Base-by-base conservation (phyloP, 2,329 filamentous ascomycete species). In the Daldinia sp. region DNA sequence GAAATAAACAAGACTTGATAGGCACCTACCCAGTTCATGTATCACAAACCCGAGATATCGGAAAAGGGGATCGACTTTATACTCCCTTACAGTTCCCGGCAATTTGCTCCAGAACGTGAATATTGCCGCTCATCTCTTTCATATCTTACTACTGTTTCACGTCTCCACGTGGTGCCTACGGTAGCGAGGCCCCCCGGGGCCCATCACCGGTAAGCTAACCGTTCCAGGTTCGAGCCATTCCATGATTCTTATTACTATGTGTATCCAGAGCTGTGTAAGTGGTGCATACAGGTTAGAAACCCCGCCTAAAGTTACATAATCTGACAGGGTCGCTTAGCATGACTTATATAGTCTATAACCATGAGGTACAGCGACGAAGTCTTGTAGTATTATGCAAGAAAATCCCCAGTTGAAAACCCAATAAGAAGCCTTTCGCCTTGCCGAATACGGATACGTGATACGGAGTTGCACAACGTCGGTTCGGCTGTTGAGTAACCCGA, bases 391-490 rank as follows among this genome's bases (percentile, higher is more conserved):
- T 62, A 13, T 33, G 3, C 23, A 12, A 30, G 26, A 10, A 12
- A n/a, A n/a, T 30, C 46, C 30, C 30, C 15, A 50, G 26, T 50
- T 30, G 44, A 26, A 48, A 28, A 28, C 4, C 44, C 44, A 28
- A 28, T 48, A 28, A 7, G 3, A 48, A 28, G 44, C 12, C 12
- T 55, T 4, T 37, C 15, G 6, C 50, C 15, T n/a, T 55, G 28
- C 59, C 65, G 68, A 71, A 66, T 71, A 71, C 68, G 68, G 68
- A 71, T 71, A 71, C 68, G 68, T 20, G 44, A 60, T 64, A 67
- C 48, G 64, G 33, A 9, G 67, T 54, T 35, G 46, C 55, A 60
- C 18, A 67, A 51, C 44, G 18, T 39, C 4, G 23, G 6, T 6
- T 39, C 62, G 62, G 54, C 37, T 62, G 30, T 63, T 18, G 23